Percentiles rank a stretch among this genome's conserved stretches.
Evolutionary conservation across 805 yeast species (phyloP).

Genomic region (Maudiozyma barnettii): DNA sequence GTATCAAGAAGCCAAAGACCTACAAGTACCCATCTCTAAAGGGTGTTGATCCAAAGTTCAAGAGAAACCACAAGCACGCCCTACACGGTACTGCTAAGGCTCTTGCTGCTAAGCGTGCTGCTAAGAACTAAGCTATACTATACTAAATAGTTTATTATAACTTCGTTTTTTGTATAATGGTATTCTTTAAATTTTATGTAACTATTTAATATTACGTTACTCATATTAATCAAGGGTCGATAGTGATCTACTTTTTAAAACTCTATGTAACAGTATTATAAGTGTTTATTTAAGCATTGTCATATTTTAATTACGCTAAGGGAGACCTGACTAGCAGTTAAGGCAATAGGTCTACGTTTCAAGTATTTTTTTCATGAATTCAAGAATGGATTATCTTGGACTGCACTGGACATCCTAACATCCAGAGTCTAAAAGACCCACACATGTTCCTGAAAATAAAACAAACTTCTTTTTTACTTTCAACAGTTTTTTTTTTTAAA

Average conservation of each 20-base stretch:
- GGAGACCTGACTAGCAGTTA: too few relatives aligned
- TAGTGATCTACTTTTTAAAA: neutral
- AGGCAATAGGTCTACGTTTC: too few relatives aligned
- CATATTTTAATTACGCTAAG: too few relatives aligned
- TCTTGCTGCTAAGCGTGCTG: slow-evolving; percentile 72
- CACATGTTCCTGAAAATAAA: too few relatives aligned
- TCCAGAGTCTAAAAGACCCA: too few relatives aligned
- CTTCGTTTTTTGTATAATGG: neutral
- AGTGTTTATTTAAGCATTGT: neutral
- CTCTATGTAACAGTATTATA: neutral
- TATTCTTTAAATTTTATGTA: slow-evolving; percentile 2
- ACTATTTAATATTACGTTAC: slow-evolving; percentile 2
- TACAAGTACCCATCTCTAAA: slow-evolving; percentile 96
- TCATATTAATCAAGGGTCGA: neutral
- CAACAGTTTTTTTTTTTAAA: too few relatives aligned
- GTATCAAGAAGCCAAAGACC: slow-evolving; percentile 98
- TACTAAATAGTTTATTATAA: neutral
- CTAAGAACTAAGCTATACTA: slow-evolving; percentile 3
- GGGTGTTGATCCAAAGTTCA: slow-evolving; percentile 99
- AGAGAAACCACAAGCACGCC: slow-evolving; percentile 98
- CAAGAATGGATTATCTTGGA: too few relatives aligned
- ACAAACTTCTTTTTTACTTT: too few relatives aligned
- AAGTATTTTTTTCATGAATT: too few relatives aligned
- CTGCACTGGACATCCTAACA: too few relatives aligned
- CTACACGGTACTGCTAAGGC: slow-evolving; percentile 95